Percentiles rank a stretch among this genome's conserved stretches.
Evolutionary conservation across 257 asterid species (phyloP).

Genomic region (Salvia miltiorrhiza): DNA sequence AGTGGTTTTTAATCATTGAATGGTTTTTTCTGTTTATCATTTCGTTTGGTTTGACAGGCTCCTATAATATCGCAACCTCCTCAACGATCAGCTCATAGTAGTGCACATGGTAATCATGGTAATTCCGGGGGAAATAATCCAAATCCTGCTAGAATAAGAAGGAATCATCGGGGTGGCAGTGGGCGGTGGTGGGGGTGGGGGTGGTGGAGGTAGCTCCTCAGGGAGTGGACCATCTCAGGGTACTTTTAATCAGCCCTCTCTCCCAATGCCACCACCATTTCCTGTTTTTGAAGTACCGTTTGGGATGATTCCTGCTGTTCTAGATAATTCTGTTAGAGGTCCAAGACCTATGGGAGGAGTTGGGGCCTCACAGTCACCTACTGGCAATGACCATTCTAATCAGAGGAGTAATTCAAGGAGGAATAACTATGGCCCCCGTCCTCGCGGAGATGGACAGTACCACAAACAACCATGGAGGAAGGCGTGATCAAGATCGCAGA

Average conservation of each 20-base stretch:
- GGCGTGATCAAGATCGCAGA: conserved; percentile 71
- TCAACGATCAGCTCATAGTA: conserved; percentile 47
- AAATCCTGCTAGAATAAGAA: conserved; percentile 43
- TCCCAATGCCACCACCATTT: conserved; percentile 53
- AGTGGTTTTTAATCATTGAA: neutral
- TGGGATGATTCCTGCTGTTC: conserved; percentile 47
- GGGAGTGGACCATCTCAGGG: conserved; percentile 49
- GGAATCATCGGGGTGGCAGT: too few relatives aligned
- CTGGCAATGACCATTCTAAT: conserved; percentile 49
- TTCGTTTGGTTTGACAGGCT: conserved; percentile 39
- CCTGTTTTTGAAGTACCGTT: conserved; percentile 43
- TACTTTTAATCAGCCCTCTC: conserved; percentile 46
- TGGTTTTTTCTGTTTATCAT: neutral
- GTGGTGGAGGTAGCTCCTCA: conserved; percentile 28
- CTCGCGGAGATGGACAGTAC: conserved; percentile 72
- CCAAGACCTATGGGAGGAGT: conserved; percentile 50
- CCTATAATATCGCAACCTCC: conserved; percentile 56
- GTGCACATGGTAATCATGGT: conserved; percentile 28
- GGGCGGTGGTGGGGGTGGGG: conserved; percentile 39
- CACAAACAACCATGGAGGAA: conserved; percentile 64
- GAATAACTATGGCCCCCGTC: conserved; percentile 59
- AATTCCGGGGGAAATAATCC: conserved; percentile 37
- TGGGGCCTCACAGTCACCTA: conserved; percentile 40
- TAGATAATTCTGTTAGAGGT: conserved; percentile 51
- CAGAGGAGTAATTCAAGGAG: conserved; percentile 56